Evolutionary conservation across 2,329 filamentous ascomycete species (phyloP).

Genomic region (Sarocladium oryzae): DNA sequence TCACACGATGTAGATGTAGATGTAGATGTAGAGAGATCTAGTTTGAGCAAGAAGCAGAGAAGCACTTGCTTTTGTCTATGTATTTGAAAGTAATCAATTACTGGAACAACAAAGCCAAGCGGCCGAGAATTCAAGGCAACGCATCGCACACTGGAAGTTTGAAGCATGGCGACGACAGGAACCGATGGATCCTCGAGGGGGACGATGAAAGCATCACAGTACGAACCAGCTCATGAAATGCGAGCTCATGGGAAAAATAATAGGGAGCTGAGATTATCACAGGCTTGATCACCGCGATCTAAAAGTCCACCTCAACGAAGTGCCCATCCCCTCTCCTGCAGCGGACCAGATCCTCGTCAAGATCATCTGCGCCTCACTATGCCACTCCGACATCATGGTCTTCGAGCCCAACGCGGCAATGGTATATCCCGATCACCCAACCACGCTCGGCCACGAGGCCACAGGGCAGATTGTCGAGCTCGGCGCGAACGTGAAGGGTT

Average conservation of each 20-base stretch:
- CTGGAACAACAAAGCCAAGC: neutral
- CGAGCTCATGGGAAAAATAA: too few species aligned
- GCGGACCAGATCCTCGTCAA: conserved; percentile 16
- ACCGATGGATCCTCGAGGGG: conserved; percentile 1
- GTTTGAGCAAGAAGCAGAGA: neutral
- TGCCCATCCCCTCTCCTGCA: conserved; percentile 13
- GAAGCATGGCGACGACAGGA: neutral
- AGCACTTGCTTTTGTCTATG: neutral
- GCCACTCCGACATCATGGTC: conserved; percentile 15
- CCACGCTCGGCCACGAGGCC: conserved; percentile 53
- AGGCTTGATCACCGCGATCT: conserved; percentile 9
- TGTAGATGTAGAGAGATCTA: neutral
- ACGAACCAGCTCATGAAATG: neutral
- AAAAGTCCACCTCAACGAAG: conserved; percentile 13
- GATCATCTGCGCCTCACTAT: conserved; percentile 15
- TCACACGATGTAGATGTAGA: neutral
- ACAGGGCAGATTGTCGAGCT: conserved; percentile 54
- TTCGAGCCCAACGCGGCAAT: conserved; percentile 13
- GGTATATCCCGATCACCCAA: conserved; percentile 16
- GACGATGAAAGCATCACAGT: conserved; percentile 10
- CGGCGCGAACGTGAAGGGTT: conserved; percentile 32
- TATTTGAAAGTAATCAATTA: neutral
- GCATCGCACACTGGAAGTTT: neutral
- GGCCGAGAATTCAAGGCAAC: neutral
- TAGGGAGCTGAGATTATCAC: neutral